Evolutionary conservation across 495 filamentous ascomycete genomes (phyloP), one percentile per base, ranked within the genome.

Genomic region (Penicillium verhagenii): DNA sequence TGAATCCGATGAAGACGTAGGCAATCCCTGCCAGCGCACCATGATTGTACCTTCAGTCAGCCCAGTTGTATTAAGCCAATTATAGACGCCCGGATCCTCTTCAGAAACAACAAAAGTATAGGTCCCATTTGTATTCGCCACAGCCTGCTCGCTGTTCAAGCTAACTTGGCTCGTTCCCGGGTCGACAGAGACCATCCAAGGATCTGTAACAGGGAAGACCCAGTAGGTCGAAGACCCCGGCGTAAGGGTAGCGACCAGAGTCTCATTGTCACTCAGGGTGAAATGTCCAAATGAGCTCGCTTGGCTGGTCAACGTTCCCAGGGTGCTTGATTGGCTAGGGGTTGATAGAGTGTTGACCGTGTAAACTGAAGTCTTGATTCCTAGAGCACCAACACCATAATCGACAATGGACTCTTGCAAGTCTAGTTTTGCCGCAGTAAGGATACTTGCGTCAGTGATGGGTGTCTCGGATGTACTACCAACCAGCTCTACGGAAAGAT

Each of bases 201-300:
- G 57, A 18, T 60, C 43, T 19, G 52, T 56, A 0, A 50, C 14
- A 0, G 57, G 57, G 9, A 60, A 52, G 11, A 60, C 57, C 9
- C 55, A 60, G 28, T 60, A 60, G 31, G 55, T 47, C 0, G 57
- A 52, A n/a, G 38, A 20, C 1, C 57, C 57, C 11, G 40, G 52
- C 2, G 57, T 56, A n/a, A 60, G 13, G 11, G 57, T 60, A 4
- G 52, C 57, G 23, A 60, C 52, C 0, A 60, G 52, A 3, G 57
- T 40, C 35, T 60, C 52, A 13, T 51, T 20, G n/a, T 44, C 38
- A 26, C 8, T 2, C 6, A 60, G 47, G 1, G 39, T 26, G 52
- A 60, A 60, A 26, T 60, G 57, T 3, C 57, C 57, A 23, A 60
- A 56, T n/a, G 57, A 60, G 19, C 57, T 60, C 3, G 52, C 57